Percentiles rank a stretch among this genome's conserved stretches.
Conservation (phyloP, 805 yeast genomes). For the Saturnispora saitoi region DNA sequence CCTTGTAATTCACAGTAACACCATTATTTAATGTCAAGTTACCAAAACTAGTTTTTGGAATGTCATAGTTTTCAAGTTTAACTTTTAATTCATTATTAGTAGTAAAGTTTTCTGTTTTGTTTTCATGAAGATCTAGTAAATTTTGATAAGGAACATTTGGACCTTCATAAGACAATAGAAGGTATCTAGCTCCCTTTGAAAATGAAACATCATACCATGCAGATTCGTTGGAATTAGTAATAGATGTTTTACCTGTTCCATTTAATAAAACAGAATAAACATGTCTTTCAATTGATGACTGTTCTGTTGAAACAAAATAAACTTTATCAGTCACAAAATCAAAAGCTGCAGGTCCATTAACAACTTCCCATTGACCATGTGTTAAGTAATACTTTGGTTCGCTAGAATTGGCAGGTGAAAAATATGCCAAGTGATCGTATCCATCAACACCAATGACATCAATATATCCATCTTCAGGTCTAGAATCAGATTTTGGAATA, state of each 20-base stretch:
- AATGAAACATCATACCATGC: constrained; percentile 70
- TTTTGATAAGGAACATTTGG: constrained; percentile 76
- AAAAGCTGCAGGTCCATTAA: constrained; percentile 55
- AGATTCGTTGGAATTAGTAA: constrained; percentile 45
- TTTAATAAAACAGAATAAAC: constrained; percentile 59
- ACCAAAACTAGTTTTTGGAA: constrained; percentile 51
- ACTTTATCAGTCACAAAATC: constrained; percentile 45
- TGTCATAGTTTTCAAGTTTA: constrained; percentile 35
- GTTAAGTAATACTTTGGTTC: constrained; percentile 50
- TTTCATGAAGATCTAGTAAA: constrained; percentile 46
- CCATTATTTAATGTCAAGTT: constrained; percentile 38
- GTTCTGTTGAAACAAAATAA: constrained; percentile 66
- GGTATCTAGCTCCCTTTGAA: constrained; percentile 70
- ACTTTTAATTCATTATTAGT: constrained; percentile 37
- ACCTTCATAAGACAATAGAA: constrained; percentile 64
- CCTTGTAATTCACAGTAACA: constrained; percentile 48
- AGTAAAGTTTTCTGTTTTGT: constrained; percentile 34
- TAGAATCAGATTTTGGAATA: constrained; percentile 44
- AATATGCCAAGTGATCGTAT: constrained; percentile 75
- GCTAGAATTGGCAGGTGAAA: constrained; percentile 55
- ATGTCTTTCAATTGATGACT: constrained; percentile 78
- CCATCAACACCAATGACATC: constrained; percentile 63
- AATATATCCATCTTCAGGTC: constrained; percentile 61
- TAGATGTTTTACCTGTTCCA: constrained; percentile 32
- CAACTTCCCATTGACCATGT: constrained; percentile 87